Evolutionary conservation across 2,329 filamentous ascomycete species (phyloP), one percentile per base, ranked within the genome.

Genomic region (Rugonectria rugulosa): DNA sequence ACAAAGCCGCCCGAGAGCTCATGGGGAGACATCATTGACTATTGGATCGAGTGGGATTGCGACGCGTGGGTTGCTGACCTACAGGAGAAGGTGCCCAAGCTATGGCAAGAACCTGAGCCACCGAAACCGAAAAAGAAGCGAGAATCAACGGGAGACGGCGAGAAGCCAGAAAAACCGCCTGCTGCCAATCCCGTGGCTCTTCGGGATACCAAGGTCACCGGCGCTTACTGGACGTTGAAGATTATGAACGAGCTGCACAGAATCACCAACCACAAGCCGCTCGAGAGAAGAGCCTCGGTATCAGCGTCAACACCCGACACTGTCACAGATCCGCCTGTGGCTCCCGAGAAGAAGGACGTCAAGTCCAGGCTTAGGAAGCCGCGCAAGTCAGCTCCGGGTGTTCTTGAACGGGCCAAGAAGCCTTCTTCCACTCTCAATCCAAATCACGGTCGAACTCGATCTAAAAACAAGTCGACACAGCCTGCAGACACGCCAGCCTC

Each of bases 31-130:
- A 75, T 90, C 0, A 88, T 91, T 48, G 88, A 91, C 71, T 89
- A 87, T 59, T 90, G 88, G 84, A 81, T 91, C 1, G 81, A 88
- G 59, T 90, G 87, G 87, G 88, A 91, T 65, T 91, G 88, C 56
- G 88, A 91, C 62, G 84, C 84, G 4, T 91, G 88, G 88, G 87
- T 91, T 1, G 72, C 79, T 9, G 86, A 90, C 65, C 69, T 91
- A 49, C 84, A 82, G 57, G 72, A 74, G 45, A 81, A 83, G 48
- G 80, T 87, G 52, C 82, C 85, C 2, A 79, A 81, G 42, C 74
- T 89, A 4, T 89, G 86, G 85, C 72, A 83, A 53, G 79, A 80
- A 0, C 77, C 79, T 0, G 77, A 80, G 42, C 77, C 75, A 52
- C 72, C 74, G 41, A 80, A 78, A 63, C 64, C 61, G 14, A 74